Evolutionary conservation across 2,329 filamentous ascomycete species (phyloP), one percentile per base, ranked within the genome.

Genomic region (Diaporthe vaccinii): DNA sequence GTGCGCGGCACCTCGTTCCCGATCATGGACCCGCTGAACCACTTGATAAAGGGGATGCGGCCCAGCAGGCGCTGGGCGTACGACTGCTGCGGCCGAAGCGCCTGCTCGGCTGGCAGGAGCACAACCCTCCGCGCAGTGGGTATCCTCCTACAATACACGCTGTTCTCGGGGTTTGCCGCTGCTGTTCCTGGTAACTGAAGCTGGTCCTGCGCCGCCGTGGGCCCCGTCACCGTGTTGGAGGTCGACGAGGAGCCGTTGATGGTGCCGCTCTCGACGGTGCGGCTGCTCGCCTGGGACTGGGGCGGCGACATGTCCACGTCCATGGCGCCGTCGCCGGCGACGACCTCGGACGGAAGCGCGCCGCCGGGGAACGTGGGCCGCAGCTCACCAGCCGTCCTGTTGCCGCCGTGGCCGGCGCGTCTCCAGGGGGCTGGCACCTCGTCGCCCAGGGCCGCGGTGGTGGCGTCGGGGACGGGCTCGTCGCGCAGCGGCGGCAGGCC

Each of bases 21-120:
- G 80, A 96, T 95, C 83, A 96, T 91, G 79, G 86, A 91, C 78
- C 86, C 92, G 61, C 91, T 92, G 81, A 95, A 93, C 91, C 93
- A 95, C 79, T 89, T 90, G 76, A 95, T 84, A 76, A 95, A 88
- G 3, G 93, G 93, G 55, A 95, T 90, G 72, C 89, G 90, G 78
- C 89, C 89, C 73, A 94, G 84, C 28, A 94, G 81, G 70, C 91
- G 89, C 83, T 94, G 92, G 49, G 89, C 85, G 73, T 91, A 87
- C 3, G 92, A 92, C 67, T 91, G 91, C 78, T 93, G 91, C 3
- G 93, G 93, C 20, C 93, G 89, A 39, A 95, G 87, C 12, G 93
- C 93, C 83, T 94, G 91, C 76, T 93, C 90, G 62, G 93, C 90
- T 1, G 93, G 91, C 49, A 93, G 88, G 55, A 95, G 88, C 79